A percentile compares a stretch with the other conserved stretches of the same genome.
Evolutionary conservation across 805 yeast species (phyloP).

Genomic region (Nakazawaea anatomiae): DNA sequence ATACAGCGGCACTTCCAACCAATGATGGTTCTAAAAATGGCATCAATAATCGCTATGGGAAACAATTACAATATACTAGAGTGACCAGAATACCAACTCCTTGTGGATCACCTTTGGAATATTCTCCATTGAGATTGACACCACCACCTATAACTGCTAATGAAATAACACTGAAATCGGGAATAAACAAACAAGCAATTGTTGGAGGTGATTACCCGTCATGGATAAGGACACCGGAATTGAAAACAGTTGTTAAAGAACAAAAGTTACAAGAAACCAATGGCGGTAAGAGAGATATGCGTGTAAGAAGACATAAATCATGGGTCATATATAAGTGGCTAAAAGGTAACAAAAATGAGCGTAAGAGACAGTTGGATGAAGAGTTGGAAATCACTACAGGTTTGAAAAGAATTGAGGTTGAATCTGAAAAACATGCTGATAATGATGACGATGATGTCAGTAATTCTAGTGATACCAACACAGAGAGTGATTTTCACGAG

Average conservation of each 20-base stretch:
- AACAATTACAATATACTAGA: not conserved
- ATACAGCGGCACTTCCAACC: not conserved
- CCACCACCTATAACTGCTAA: not conserved
- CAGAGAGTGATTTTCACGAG: too few species aligned
- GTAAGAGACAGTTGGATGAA: not conserved
- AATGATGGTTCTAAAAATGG: not conserved
- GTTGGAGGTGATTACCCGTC: too few species aligned
- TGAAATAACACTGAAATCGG: too few species aligned
- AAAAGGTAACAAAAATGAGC: not conserved
- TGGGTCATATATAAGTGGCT: constrained; percentile 1
- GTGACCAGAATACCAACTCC: not conserved
- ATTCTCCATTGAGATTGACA: not conserved
- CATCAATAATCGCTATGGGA: not conserved
- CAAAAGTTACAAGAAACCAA: not conserved
- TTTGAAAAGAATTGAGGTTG: not conserved
- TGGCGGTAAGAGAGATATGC: not conserved
- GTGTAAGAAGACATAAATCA: not conserved
- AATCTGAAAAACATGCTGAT: not conserved
- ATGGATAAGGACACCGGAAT: too few species aligned
- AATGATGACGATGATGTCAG: not conserved
- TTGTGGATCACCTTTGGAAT: not conserved
- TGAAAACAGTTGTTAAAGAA: not conserved
- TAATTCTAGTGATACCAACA: too few species aligned
- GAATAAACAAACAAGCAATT: too few species aligned
- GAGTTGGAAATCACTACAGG: constrained; percentile 1